phyloP scores from a whole-genome alignment of 768 basidiomycete genomes.

The Thelephora ganbajun region DNA sequence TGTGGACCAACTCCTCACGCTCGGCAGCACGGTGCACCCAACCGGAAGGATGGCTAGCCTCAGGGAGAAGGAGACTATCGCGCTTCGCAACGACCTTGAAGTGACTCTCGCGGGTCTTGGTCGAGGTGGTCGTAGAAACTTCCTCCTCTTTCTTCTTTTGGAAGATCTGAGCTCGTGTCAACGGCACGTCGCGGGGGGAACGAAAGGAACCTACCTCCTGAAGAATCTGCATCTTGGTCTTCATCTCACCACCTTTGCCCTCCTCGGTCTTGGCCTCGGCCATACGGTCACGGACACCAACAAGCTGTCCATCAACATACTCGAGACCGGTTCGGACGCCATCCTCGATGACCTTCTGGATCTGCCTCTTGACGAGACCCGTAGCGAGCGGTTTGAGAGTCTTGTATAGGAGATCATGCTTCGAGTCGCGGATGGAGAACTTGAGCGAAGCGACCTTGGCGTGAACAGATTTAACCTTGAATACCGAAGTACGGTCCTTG shows the following conservation, averaged over 20 bases:
- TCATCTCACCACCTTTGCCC: conserved; percentile 16
- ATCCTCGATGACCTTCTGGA: conserved; percentile 45
- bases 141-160: conserved; percentile 40
- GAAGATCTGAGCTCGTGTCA: conserved; percentile 32
- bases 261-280: conserved; percentile 40
- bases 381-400: conserved; percentile 69
- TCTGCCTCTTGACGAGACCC: conserved; percentile 67
- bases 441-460: conserved; percentile 82
- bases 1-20: conserved; percentile 26
- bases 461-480: conserved; percentile 55
- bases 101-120: conserved; percentile 24
- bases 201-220: conserved; percentile 36
- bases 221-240: conserved; percentile 31
- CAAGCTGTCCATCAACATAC: conserved; percentile 81
- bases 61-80: conserved; percentile 45
- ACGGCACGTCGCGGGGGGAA: background rate
- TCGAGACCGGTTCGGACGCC: conserved; percentile 72
- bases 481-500: conserved; percentile 55
- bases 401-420: conserved; percentile 84
- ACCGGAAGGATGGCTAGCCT: conserved; percentile 51
- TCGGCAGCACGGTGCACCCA: conserved; percentile 50
- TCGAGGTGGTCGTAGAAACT: conserved; percentile 13
- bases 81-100: conserved; percentile 77
- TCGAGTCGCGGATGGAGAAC: conserved; percentile 83
- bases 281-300: conserved; percentile 74